phyloP scores from a whole-genome alignment of 164 flowering plant genomes.

The Umbilicus rupestris region DNA sequence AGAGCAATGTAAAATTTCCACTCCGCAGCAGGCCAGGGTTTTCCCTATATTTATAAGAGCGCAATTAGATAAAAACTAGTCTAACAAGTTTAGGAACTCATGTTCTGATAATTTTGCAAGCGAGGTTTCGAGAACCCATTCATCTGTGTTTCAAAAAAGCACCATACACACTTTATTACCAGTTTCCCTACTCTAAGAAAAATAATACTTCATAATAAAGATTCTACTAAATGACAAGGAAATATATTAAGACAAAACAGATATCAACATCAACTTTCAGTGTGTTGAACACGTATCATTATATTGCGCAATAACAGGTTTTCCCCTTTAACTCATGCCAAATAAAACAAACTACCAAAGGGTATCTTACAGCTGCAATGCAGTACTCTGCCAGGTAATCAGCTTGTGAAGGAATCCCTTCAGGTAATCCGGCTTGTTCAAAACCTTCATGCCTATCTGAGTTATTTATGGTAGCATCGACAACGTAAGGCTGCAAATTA shows the following conservation, averaged over 20 bases:
- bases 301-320: background rate
- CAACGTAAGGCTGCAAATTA: constrained; percentile 57
- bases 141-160: background rate
- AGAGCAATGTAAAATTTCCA: constrained; percentile 94
- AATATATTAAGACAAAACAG: too few species aligned
- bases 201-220: too few species aligned
- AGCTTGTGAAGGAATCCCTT: constrained; percentile 76
- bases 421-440: constrained; percentile 55
- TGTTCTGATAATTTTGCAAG: background rate
- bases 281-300: too few species aligned
- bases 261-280: too few species aligned
- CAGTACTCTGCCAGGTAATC: constrained; percentile 76
- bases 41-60: constrained; percentile 33
- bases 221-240: too few species aligned
- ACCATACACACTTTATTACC: background rate
- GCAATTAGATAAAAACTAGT: background rate
- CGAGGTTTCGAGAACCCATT: background rate
- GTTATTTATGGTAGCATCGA: constrained; percentile 26
- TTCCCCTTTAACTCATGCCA: background rate
- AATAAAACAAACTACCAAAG: background rate
- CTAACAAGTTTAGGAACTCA: background rate
- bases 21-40: constrained; percentile 66
- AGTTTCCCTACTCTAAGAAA: too few species aligned
- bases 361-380: constrained; percentile 60
- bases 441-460: constrained; percentile 36